A percentile compares a stretch with the other conserved stretches of the same genome.
phyloP scores from a whole-genome alignment of 176 grass and related monocot genomes.

The Olyra latifolia region DNA sequence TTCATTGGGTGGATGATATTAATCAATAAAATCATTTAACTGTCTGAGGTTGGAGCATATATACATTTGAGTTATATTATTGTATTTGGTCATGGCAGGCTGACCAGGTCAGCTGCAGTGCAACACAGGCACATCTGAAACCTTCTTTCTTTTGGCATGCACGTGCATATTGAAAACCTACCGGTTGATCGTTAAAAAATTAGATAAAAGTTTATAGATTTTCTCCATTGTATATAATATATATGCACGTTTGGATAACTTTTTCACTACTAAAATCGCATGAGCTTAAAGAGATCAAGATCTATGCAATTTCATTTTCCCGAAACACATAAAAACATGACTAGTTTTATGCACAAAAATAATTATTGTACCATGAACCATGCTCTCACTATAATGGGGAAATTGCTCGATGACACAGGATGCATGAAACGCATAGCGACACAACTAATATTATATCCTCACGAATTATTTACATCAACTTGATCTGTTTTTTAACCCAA shows the following conservation, averaged over 20 bases:
- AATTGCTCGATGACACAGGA: neutral
- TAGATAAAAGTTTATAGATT: neutral
- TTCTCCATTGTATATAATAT: neutral
- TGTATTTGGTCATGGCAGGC: neutral
- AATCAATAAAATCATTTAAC: conserved; percentile 33
- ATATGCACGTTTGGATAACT: neutral
- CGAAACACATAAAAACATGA: neutral
- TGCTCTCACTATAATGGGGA: too few species aligned
- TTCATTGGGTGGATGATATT: conserved; percentile 1
- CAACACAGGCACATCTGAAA: conserved; percentile 27
- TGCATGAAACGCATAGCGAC: too few species aligned
- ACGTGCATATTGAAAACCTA: conserved; percentile 22
- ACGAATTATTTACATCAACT: neutral
- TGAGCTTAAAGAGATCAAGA: too few species aligned
- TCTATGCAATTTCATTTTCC: neutral
- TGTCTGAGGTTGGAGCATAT: conserved; percentile 3
- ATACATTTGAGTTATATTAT: neutral
- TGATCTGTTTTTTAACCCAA: neutral
- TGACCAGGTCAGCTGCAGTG: conserved; percentile 32
- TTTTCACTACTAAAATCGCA: neutral
- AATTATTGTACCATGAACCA: neutral
- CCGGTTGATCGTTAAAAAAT: neutral
- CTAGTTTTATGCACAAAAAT: too few species aligned
- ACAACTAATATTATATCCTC: neutral
- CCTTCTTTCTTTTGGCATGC: neutral